phyloP scores from a whole-genome alignment of 1,139 yeast genomes.

The Blastobotrys capitulatus region DNA sequence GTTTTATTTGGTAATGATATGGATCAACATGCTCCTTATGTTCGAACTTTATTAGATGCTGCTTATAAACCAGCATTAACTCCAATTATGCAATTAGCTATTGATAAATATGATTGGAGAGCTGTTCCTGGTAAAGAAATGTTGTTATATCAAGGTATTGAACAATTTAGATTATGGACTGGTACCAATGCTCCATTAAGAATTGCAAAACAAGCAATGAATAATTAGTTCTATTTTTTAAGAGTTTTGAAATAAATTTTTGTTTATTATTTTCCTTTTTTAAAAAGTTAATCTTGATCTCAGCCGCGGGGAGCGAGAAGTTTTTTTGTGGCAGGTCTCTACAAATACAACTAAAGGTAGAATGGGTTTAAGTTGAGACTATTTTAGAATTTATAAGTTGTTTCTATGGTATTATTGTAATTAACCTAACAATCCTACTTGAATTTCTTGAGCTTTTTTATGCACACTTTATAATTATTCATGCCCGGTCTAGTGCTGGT shows the following conservation, averaged over 20 bases:
- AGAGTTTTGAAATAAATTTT: not conserved
- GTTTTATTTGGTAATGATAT: conserved; percentile 38
- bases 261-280: not conserved
- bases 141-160: conserved; percentile 89
- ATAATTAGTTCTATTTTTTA: not conserved
- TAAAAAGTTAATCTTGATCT: too few species aligned
- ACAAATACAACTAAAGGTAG: too few species aligned
- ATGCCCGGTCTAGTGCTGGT: too few species aligned
- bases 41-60: conserved; percentile 72
- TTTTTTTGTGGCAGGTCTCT: too few species aligned
- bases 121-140: conserved; percentile 84
- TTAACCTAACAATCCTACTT: too few species aligned
- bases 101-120: conserved; percentile 55
- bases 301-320: too few species aligned
- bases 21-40: conserved; percentile 24
- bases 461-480: too few species aligned
- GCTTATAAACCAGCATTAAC: conserved; percentile 88
- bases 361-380: too few species aligned
- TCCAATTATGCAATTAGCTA: conserved; percentile 75
- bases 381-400: too few species aligned
- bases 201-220: conserved; percentile 18
- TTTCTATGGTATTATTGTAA: too few species aligned
- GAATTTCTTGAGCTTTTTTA: too few species aligned
- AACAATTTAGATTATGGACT: conserved; percentile 77
- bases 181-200: conserved; percentile 43